Conservation (phyloP, 75 land plant species). For the Selaginella tamariscina region DNA sequence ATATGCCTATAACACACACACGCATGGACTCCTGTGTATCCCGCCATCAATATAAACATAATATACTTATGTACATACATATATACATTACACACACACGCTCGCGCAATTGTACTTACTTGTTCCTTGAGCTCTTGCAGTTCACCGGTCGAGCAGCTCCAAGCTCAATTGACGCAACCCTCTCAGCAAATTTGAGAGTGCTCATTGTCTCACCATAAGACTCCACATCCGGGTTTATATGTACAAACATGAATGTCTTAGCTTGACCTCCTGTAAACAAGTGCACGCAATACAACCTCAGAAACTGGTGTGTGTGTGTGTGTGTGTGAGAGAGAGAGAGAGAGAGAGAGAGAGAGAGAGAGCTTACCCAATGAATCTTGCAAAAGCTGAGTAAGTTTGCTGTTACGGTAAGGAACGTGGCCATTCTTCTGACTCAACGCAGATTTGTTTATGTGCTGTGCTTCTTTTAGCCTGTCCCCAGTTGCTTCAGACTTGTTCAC, state of each 20-base stretch:
- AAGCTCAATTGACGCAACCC: conserved; percentile 50
- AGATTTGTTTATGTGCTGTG: conserved; percentile 55
- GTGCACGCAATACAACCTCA: not conserved
- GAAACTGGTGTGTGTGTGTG: not conserved
- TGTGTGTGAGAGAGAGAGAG: no score
- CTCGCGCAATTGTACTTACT: conserved; percentile 29
- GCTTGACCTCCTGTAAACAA: conserved; percentile 51
- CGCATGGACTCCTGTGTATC: no score
- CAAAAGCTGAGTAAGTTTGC: conserved; percentile 66
- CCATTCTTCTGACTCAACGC: conserved; percentile 47
- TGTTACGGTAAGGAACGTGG: conserved; percentile 53
- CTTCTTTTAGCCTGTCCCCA: conserved; percentile 59
- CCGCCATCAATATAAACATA: no score
- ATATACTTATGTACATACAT: no score
- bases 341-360: no score
- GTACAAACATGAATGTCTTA: conserved; percentile 64
- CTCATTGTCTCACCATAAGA: conserved; percentile 55
- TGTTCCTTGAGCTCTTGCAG: conserved; percentile 53
- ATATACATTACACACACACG: no score
- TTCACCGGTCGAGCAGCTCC: conserved; percentile 56
- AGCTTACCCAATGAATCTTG: conserved; percentile 58
- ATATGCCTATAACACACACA: no score
- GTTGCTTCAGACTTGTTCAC: conserved; percentile 63
- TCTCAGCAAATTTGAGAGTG: conserved; percentile 65
- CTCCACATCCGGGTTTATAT: conserved; percentile 45